Evolutionary conservation across 148 eudicot genomes (phyloP).

Genomic region (Dysphania ambrosioides): DNA sequence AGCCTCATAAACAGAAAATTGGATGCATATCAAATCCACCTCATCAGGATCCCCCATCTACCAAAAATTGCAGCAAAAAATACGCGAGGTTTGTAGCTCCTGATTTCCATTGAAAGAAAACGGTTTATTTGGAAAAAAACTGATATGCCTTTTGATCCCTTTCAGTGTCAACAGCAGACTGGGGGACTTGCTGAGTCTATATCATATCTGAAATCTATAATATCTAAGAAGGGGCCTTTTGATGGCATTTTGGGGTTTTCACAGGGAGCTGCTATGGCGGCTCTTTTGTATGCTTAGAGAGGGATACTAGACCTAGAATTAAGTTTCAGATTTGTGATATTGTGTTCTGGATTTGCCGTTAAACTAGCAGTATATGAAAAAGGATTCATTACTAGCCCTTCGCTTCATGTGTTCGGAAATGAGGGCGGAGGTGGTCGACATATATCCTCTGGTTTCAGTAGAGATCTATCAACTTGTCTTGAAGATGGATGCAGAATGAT

Average conservation of each 20-base stretch:
- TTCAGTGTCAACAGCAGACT: slow-evolving; percentile 82
- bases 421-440: slow-evolving; percentile 65
- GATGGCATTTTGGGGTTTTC: slow-evolving; percentile 98
- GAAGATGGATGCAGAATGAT: slow-evolving; percentile 56
- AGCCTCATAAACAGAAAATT: slow-evolving; percentile 33
- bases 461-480: slow-evolving; percentile 67
- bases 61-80: slow-evolving; percentile 57
- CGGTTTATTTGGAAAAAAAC: slow-evolving; percentile 52
- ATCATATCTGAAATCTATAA: slow-evolving; percentile 46
- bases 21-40: slow-evolving; percentile 18
- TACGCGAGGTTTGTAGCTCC: slow-evolving; percentile 79
- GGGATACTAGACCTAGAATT: slow-evolving; percentile 35
- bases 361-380: slow-evolving; percentile 36
- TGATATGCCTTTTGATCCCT: slow-evolving; percentile 58
- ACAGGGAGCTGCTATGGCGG: slow-evolving; percentile 95
- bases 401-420: slow-evolving; percentile 80
- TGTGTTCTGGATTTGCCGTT: slow-evolving; percentile 82
- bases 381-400: slow-evolving; percentile 64
- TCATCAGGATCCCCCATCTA: slow-evolving; percentile 37
- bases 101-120: slow-evolving; percentile 29
- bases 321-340: slow-evolving; percentile 66
- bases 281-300: slow-evolving; percentile 51
- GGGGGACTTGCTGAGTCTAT: slow-evolving; percentile 67
- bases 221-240: slow-evolving; percentile 62
- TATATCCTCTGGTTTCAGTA: slow-evolving; percentile 56